Conservation (phyloP, 2,329 filamentous ascomycete species). For the Aspergillus sp. region DNA sequence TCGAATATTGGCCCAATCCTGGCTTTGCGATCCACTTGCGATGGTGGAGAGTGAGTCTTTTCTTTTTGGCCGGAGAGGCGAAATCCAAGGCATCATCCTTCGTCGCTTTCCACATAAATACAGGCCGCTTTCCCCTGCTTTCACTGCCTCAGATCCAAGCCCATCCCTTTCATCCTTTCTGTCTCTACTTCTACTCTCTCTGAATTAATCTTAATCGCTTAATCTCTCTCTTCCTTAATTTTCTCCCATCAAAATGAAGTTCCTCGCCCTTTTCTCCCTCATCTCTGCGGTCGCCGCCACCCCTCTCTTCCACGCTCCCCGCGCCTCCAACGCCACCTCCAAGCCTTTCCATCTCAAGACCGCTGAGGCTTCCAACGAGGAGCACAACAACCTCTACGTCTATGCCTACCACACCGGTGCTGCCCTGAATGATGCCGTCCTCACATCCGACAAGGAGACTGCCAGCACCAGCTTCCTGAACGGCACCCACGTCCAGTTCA, state of each 20-base stretch:
- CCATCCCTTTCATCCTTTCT: slow-evolving; percentile 1
- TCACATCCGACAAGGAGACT: slow-evolving; percentile 16
- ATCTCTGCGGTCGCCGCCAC: slow-evolving; percentile 20
- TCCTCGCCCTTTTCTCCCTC: slow-evolving; percentile 25
- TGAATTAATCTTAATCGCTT: too few species aligned
- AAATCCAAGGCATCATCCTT: not conserved
- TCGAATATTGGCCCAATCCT: too few species aligned
- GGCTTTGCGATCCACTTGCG: too few species aligned
- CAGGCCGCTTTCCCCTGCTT: slow-evolving; percentile 1
- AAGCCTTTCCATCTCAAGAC: slow-evolving; percentile 33
- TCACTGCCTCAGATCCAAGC: too few species aligned
- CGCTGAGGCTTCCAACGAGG: slow-evolving; percentile 14
- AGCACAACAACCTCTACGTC: slow-evolving; percentile 33
- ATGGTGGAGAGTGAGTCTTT: too few species aligned
- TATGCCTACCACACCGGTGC: slow-evolving; percentile 37
- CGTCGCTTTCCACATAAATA: slow-evolving; percentile 3
- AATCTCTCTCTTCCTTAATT: not conserved
- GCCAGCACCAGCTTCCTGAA: slow-evolving; percentile 28
- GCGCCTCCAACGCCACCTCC: slow-evolving; percentile 11
- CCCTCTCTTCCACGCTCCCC: slow-evolving; percentile 13
- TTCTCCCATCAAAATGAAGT: slow-evolving; percentile 18
- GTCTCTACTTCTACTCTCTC: not conserved
- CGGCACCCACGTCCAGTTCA: slow-evolving; percentile 26
- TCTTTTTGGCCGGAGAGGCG: too few species aligned
- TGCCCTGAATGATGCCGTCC: slow-evolving; percentile 34